Conservation (phyloP, 768 basidiomycete genomes). For the Naganishia antarctica region DNA sequence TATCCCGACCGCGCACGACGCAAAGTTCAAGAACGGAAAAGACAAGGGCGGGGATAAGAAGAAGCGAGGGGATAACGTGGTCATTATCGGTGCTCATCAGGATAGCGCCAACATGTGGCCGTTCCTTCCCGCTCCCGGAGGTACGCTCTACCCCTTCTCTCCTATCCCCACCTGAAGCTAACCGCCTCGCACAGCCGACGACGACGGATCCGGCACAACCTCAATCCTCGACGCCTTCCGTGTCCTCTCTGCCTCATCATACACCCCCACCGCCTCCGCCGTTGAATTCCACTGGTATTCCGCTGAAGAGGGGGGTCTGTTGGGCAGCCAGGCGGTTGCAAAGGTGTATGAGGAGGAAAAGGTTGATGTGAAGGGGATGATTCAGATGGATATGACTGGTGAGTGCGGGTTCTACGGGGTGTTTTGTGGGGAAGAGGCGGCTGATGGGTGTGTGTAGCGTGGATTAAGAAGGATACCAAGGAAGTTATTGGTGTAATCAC, state of each 20-base stretch:
- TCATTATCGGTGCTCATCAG: constrained; percentile 50
- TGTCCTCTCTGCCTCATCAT: constrained; percentile 42
- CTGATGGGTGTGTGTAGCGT: constrained; percentile 47
- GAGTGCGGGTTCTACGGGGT: not conserved
- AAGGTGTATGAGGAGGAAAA: constrained; percentile 62
- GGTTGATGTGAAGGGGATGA: constrained; percentile 73
- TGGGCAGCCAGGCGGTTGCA: constrained; percentile 83
- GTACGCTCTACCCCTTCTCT: constrained; percentile 10
- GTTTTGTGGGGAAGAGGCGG: not conserved
- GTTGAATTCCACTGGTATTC: constrained; percentile 51
- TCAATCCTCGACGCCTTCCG: constrained; percentile 47
- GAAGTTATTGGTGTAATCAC: constrained; percentile 69
- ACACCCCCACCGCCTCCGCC: constrained; percentile 43
- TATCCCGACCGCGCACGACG: constrained; percentile 29
- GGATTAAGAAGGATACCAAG: constrained; percentile 77
- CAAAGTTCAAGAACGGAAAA: constrained; percentile 22
- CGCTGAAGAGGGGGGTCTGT: constrained; percentile 52
- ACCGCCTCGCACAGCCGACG: constrained; percentile 42
- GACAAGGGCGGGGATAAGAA: not conserved
- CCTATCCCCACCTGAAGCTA: not conserved
- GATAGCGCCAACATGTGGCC: constrained; percentile 52
- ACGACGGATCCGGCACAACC: constrained; percentile 50
- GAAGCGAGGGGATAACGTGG: constrained; percentile 34
- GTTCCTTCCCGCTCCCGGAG: constrained; percentile 37
- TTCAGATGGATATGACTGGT: constrained; percentile 57